These are phyloP conservation scores for Fusarium albosuccineum DNA, from an alignment of 2,329 filamentous ascomycete genomes.

Conservation along the genomic window DNA sequence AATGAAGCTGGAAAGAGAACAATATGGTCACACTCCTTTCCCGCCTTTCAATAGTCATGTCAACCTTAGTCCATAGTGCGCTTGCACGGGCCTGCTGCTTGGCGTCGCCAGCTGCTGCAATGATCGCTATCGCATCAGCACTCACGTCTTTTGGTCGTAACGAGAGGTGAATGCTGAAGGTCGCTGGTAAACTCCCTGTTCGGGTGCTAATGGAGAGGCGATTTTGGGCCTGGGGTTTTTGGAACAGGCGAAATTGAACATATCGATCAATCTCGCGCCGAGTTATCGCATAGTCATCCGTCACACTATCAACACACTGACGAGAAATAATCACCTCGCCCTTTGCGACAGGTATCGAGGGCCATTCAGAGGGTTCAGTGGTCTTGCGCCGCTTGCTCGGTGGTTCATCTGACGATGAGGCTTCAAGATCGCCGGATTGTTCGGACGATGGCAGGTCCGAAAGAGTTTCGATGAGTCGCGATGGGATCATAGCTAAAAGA, in stretches of 20 bases:
- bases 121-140: slow-evolving; percentile 32
- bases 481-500: slow-evolving; percentile 44
- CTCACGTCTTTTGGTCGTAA: slow-evolving; percentile 42
- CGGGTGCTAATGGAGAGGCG: slow-evolving; percentile 37
- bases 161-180: slow-evolving; percentile 32
- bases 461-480: slow-evolving; percentile 40
- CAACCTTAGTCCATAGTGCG: slow-evolving; percentile 53
- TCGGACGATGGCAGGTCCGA: slow-evolving; percentile 36
- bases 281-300: slow-evolving; percentile 13
- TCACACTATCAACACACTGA: slow-evolving; percentile 28
- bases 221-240: neutral
- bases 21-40: slow-evolving; percentile 38
- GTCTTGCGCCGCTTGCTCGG: slow-evolving; percentile 51
- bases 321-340: slow-evolving; percentile 47
- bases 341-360: slow-evolving; percentile 46
- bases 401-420: slow-evolving; percentile 32
- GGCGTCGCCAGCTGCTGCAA: slow-evolving; percentile 26
- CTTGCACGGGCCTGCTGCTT: slow-evolving; percentile 42
- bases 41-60: slow-evolving; percentile 49
- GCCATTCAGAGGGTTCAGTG: slow-evolving; percentile 12
- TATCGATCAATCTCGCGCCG: slow-evolving; percentile 40
- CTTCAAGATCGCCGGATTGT: slow-evolving; percentile 11
- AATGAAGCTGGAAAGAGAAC: slow-evolving; percentile 57
- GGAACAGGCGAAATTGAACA: slow-evolving; percentile 30
- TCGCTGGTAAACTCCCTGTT: slow-evolving; percentile 14